A percentile compares a stretch with the other conserved stretches of the same genome.
Evolutionary conservation across 352 stramenopile genomes (phyloP).

Genomic region (Pilasporangium apinafurcum): DNA sequence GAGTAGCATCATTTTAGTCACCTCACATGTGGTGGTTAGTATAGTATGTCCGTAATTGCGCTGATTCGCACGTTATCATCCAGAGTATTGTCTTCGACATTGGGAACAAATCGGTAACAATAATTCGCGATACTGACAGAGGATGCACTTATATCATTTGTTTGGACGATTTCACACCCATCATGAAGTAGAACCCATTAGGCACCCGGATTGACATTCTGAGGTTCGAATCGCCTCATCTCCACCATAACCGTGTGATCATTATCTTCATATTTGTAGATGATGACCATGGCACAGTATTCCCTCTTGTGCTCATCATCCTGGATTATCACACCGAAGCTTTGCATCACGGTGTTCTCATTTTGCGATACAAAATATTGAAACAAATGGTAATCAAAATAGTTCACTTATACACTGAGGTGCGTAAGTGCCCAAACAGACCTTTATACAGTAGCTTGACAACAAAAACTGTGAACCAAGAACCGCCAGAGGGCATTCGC

Average conservation of each 20-base stretch:
- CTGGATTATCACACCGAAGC: conserved; percentile 4
- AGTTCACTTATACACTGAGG: too few relatives aligned
- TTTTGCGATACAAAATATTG: not conserved
- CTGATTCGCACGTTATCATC: not conserved
- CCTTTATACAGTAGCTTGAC: conserved; percentile 16
- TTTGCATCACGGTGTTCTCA: not conserved
- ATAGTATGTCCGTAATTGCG: conserved; percentile 6
- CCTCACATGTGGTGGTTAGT: conserved; percentile 1
- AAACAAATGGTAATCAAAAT: not conserved
- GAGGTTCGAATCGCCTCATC: conserved; percentile 1
- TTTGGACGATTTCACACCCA: conserved; percentile 3
- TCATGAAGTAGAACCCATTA: conserved; percentile 2
- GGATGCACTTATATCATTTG: not conserved
- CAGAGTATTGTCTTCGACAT: not conserved
- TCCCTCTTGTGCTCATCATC: not conserved
- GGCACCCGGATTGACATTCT: not conserved
- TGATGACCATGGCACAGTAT: conserved; percentile 5
- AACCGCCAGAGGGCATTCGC: conserved; percentile 26
- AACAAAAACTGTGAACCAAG: conserved; percentile 16
- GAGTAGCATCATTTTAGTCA: conserved; percentile 3
- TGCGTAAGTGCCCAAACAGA: too few relatives aligned
- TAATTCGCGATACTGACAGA: conserved; percentile 4
- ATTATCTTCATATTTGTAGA: conserved; percentile 4
- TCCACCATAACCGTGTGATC: not conserved
- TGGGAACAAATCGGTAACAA: conserved; percentile 2